Evolutionary conservation across 2,329 filamentous ascomycete genomes (phyloP).

Genomic region (Fulvia fulva): DNA sequence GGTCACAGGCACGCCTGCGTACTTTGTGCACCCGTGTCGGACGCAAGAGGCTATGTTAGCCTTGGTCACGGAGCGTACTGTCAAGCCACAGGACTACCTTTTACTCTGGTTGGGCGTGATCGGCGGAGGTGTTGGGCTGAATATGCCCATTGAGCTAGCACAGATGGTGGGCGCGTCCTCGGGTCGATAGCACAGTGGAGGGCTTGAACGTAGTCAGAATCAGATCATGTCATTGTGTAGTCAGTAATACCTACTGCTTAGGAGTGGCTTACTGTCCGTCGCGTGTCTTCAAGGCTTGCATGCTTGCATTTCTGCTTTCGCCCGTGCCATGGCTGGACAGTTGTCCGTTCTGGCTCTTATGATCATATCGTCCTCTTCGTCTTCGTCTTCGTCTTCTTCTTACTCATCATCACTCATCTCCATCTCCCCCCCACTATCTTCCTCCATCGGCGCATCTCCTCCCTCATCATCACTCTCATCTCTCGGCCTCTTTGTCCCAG

Average conservation of each 20-base stretch:
- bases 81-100: slow-evolving; percentile 63
- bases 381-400: slow-evolving; percentile 52
- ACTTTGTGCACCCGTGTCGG: slow-evolving; percentile 91
- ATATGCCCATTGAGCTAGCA: slow-evolving; percentile 24
- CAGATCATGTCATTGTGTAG: not conserved
- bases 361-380: not conserved
- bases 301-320: too few species aligned
- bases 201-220: slow-evolving; percentile 20
- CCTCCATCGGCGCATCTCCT: slow-evolving; percentile 41
- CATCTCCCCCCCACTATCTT: slow-evolving; percentile 53
- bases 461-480: slow-evolving; percentile 37
- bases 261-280: not conserved
- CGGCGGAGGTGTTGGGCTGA: slow-evolving; percentile 73
- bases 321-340: not conserved
- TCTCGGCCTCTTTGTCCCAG: slow-evolving; percentile 51
- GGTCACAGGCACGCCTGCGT: slow-evolving; percentile 69
- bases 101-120: slow-evolving; percentile 86
- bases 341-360: not conserved
- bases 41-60: slow-evolving; percentile 74
- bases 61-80: slow-evolving; percentile 34
- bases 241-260: slow-evolving; percentile 6
- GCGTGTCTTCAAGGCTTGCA: not conserved
- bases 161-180: not conserved
- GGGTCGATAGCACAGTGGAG: slow-evolving; percentile 5
- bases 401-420: slow-evolving; percentile 67